Percentiles rank a stretch among this genome's conserved stretches.
Conservation (phyloP, 1,139 yeast genomes). For the Candida freyschussii region DNA sequence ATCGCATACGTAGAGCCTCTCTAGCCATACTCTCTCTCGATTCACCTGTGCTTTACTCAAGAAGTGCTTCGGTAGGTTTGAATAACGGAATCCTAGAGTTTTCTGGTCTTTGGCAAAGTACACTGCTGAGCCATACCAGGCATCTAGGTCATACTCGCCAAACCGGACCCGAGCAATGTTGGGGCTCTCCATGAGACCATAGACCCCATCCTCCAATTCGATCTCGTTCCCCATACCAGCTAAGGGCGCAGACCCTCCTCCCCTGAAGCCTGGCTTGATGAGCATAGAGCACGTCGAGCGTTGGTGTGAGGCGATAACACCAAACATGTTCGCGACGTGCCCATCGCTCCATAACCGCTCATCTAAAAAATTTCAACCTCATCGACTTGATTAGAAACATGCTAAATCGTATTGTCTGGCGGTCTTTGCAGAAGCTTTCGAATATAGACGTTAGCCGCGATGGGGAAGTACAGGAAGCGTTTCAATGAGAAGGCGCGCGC, state of each 20-base stretch:
- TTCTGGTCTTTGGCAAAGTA: constrained; percentile 44
- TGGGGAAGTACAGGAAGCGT: constrained; percentile 81
- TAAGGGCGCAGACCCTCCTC: not conserved
- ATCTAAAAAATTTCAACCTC: constrained; percentile 18
- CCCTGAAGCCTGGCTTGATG: not conserved
- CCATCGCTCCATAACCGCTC: not conserved
- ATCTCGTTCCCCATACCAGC: constrained; percentile 4
- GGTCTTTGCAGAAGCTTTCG: too few relatives aligned
- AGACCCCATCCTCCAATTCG: constrained; percentile 31
- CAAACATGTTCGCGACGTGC: too few relatives aligned
- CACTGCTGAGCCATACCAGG: constrained; percentile 87
- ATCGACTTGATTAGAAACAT: too few relatives aligned
- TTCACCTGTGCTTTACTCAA: constrained; percentile 8
- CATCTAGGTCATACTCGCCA: constrained; percentile 60
- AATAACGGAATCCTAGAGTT: constrained; percentile 27
- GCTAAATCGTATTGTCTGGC: too few relatives aligned
- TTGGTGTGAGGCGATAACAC: too few relatives aligned
- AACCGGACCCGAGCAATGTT: constrained; percentile 63
- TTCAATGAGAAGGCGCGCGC: constrained; percentile 83
- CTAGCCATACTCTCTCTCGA: constrained; percentile 44
- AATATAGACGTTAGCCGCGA: too few relatives aligned
- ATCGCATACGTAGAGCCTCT: constrained; percentile 66
- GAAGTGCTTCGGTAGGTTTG: constrained; percentile 6
- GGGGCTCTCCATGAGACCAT: constrained; percentile 55
- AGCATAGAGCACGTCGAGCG: not conserved